phyloP scores from a whole-genome alignment of 2,329 filamentous ascomycete genomes.

The Botrytis galanthina region DNA sequence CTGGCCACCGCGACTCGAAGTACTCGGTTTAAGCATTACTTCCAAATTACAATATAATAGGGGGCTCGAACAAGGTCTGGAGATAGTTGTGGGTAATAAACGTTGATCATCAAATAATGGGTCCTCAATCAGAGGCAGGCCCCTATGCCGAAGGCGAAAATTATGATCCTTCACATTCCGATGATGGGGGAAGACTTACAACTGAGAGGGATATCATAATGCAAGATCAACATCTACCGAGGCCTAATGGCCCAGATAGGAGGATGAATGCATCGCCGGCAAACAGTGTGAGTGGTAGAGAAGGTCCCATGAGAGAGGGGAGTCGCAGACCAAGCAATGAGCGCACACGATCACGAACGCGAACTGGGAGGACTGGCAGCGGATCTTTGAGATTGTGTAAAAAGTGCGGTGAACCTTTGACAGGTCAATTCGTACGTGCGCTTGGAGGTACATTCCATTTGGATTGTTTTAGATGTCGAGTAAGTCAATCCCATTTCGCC shows the following conservation, averaged over 20 bases:
- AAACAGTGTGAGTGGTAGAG: conserved; percentile 33
- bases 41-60: conserved; percentile 24
- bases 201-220: conserved; percentile 28
- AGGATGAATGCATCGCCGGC: conserved; percentile 33
- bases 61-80: conserved; percentile 17
- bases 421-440: conserved; percentile 93
- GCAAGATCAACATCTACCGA: conserved; percentile 29
- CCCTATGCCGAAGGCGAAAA: conserved; percentile 36
- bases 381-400: conserved; percentile 68
- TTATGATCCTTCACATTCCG: conserved; percentile 27
- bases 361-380: conserved; percentile 55
- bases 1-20: conserved; percentile 27
- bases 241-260: conserved; percentile 36
- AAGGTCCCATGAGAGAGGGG: conserved; percentile 27
- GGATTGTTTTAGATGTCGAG: conserved; percentile 96
- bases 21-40: conserved; percentile 17
- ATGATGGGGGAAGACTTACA: conserved; percentile 30
- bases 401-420: conserved; percentile 84
- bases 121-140: conserved; percentile 41
- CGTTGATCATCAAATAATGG: conserved; percentile 33
- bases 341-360: conserved; percentile 55
- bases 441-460: conserved; percentile 92
- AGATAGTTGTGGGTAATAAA: conserved; percentile 20
- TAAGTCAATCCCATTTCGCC: conserved; percentile 44
- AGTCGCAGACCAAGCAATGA: conserved; percentile 47